These are phyloP conservation scores for Aspergillus novofumigatus DNA, from an alignment of 2,329 filamentous ascomycete species.

Conservation along the genomic window DNA sequence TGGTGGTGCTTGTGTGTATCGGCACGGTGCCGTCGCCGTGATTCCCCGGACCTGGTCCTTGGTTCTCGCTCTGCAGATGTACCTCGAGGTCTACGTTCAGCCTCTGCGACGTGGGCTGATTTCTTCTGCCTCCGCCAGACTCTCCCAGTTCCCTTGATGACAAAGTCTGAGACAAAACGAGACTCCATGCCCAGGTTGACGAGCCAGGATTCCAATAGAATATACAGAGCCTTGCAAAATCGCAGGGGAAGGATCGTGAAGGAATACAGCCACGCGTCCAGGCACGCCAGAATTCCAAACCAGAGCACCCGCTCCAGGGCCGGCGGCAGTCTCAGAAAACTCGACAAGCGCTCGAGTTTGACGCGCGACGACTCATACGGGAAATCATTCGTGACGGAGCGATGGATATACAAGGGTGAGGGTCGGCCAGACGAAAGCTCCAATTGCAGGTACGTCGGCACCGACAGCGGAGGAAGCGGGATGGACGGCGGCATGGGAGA, in stretches of 20 bases:
- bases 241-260: constrained; percentile 92
- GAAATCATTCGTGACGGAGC: constrained; percentile 52
- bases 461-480: constrained; percentile 58
- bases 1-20: constrained; percentile 42
- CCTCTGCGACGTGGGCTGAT: constrained; percentile 15
- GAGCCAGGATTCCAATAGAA: constrained; percentile 74
- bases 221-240: constrained; percentile 73
- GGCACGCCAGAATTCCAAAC: constrained; percentile 84
- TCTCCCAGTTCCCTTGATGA: constrained; percentile 73
- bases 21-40: constrained; percentile 24
- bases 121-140: constrained; percentile 62
- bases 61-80: constrained; percentile 20
- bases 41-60: constrained; percentile 13
- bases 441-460: constrained; percentile 63
- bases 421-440: constrained; percentile 59
- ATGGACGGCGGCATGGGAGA: constrained; percentile 51
- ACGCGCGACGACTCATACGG: constrained; percentile 90
- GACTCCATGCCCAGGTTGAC: constrained; percentile 68
- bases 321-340: constrained; percentile 77
- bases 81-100: constrained; percentile 15
- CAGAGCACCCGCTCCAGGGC: constrained; percentile 79
- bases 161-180: constrained; percentile 67
- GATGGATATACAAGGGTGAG: constrained; percentile 61
- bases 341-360: constrained; percentile 86
- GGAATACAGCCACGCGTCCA: constrained; percentile 94